Base-by-base conservation (phyloP, 768 basidiomycete species). In the Hericium rajendrae region DNA sequence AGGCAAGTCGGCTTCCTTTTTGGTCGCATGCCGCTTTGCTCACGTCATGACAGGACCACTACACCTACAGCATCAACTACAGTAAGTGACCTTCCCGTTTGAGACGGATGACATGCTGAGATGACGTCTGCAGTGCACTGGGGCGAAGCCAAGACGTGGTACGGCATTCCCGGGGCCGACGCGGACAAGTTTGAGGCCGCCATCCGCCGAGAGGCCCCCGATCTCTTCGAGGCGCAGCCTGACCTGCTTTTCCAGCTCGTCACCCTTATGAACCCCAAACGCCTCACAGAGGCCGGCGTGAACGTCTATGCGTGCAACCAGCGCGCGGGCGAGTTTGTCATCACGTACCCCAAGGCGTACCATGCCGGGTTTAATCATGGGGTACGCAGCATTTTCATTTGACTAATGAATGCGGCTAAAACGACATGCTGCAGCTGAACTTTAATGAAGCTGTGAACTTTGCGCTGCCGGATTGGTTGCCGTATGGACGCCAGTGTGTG, bases 101-200 rank as follows among this genome's bases (percentile, higher is more conserved):
- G n/a, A 38, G 32, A 12, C 20, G 15, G 24, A 24, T 46, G 53
- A 59, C 39, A 43, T 38, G 28, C 56, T 62, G 13, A 62, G 38
- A 46, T 46, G 43, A 46, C 57, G 51, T 54, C 22, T 38, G 32
- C 62, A 94, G 93, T 95, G 88, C 94, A 97, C 69, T 97, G 93
- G 91, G 97, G 97, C 28, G 95, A 97, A 69, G 95, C 95, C 38
- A 99, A 99, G 77, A 99, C 95, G 0, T 99, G 97, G 97, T 99
- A 99, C 71, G 94, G 94, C 52, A 88, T 98, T 46, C 95, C 97
- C 6, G 95, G 90, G n/a, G 82, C 84, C 52, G 91, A 97, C 65
- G 94, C 94, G 26, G 91, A 91, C 63, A 91, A 91, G 70, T 97
- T 99, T 67, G 97, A 99, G 72, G 85, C 88, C 28, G 95, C 95